A percentile compares a stretch with the other conserved stretches of the same genome.
Evolutionary conservation across 495 filamentous ascomycete genomes (phyloP).

Genomic region (Neurospora sp.): DNA sequence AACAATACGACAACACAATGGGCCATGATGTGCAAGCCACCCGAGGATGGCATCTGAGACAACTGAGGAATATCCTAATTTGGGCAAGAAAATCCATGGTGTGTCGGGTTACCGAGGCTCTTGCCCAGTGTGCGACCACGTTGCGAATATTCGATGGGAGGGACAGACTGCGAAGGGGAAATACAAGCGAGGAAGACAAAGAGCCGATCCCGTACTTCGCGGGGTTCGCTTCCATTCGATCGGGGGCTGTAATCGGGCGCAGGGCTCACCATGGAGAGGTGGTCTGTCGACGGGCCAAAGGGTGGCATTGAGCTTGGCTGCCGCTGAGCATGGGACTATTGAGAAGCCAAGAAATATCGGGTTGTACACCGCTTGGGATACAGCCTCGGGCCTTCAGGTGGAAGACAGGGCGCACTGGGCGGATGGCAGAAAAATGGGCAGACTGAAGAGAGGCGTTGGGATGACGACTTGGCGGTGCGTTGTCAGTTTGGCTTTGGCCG

Average conservation of each 20-base stretch:
- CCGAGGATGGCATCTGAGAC: not conserved
- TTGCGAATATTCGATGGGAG: too few relatives aligned
- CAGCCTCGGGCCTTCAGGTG: not conserved
- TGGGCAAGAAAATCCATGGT: not conserved
- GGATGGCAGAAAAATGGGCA: not conserved
- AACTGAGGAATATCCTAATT: not conserved
- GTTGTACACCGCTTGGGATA: not conserved
- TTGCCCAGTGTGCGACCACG: too few relatives aligned
- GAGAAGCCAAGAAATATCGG: not conserved
- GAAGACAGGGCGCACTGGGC: not conserved
- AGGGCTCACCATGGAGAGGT: not conserved
- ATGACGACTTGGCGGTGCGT: not conserved
- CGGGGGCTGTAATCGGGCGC: not conserved
- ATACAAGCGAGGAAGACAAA: too few relatives aligned
- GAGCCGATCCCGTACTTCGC: not conserved
- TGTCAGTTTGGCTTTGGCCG: not conserved
- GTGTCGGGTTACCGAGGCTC: not conserved
- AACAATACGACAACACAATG: not conserved
- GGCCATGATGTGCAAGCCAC: not conserved
- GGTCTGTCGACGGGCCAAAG: not conserved
- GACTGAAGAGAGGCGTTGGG: not conserved
- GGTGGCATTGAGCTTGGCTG: not conserved
- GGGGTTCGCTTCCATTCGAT: not conserved
- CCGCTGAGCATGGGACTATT: not conserved
- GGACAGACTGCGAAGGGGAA: too few relatives aligned